phyloP scores from a whole-genome alignment of 805 yeast species.

The Danielia oregonensis region DNA sequence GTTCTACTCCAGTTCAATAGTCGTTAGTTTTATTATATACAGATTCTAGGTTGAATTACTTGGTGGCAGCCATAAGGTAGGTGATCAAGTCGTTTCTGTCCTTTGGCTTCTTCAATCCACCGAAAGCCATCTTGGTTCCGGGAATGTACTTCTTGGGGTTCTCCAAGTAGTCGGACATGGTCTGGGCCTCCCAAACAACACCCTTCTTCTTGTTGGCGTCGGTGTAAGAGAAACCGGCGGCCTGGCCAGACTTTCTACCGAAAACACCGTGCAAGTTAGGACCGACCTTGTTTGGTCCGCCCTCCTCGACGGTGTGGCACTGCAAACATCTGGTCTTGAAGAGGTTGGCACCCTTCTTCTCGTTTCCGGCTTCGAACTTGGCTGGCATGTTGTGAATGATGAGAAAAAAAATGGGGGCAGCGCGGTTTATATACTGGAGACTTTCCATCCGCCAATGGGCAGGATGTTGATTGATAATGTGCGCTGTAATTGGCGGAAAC shows the following conservation, averaged over 20 bases:
- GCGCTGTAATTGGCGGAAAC: slow-evolving; percentile 11
- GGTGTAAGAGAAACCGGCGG: slow-evolving; percentile 92
- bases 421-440: slow-evolving; percentile 7
- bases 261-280: slow-evolving; percentile 96
- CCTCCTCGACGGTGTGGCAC: slow-evolving; percentile 95
- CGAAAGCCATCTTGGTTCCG: slow-evolving; percentile 99
- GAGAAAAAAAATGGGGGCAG: background rate
- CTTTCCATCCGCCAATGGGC: slow-evolving; percentile 10
- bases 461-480: slow-evolving; percentile 14
- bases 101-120: slow-evolving; percentile 98
- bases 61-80: slow-evolving; percentile 57
- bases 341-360: slow-evolving; percentile 89
- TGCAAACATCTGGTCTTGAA: slow-evolving; percentile 99
- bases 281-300: slow-evolving; percentile 98
- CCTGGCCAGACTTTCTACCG: slow-evolving; percentile 89
- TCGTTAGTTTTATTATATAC: slow-evolving; percentile 7
- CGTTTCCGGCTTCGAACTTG: slow-evolving; percentile 41
- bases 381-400: slow-evolving; percentile 36
- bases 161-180: slow-evolving; percentile 92
- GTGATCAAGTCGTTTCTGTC: slow-evolving; percentile 97
- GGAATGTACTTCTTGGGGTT: slow-evolving; percentile 99
- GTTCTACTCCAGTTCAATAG: no score
- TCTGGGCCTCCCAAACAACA: slow-evolving; percentile 81
- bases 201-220: slow-evolving; percentile 98
- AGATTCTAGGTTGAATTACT: slow-evolving; percentile 21